Percentiles rank a stretch among this genome's conserved stretches.
Conservation (phyloP, 1,284 basidiomycete genomes). For the Boletus calvinii region DNA sequence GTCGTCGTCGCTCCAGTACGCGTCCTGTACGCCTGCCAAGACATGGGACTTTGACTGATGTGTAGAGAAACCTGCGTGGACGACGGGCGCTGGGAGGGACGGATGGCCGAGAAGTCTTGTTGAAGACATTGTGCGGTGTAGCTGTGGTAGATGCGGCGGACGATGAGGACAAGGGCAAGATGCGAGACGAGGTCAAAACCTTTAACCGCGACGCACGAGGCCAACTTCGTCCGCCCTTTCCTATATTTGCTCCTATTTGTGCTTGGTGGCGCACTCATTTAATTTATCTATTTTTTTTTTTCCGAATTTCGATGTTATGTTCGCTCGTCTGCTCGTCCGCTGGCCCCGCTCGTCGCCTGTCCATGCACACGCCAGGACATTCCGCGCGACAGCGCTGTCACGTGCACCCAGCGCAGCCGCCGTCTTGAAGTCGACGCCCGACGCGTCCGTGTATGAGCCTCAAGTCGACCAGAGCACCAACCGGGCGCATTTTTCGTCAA, state of each 20-base stretch:
- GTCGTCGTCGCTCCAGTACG: conserved; percentile 98
- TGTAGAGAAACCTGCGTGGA: conserved; percentile 65
- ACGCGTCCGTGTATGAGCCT: conserved; percentile 2
- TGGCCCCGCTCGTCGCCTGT: conserved; percentile 22
- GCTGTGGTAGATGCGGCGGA: conserved; percentile 9
- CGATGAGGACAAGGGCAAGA: conserved; percentile 16
- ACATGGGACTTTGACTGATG: conserved; percentile 82
- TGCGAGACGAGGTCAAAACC: conserved; percentile 21
- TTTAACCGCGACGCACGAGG: conserved; percentile 30
- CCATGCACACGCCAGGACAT: conserved; percentile 14
- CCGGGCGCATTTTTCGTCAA: conserved; percentile 29
- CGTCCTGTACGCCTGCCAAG: conserved; percentile 90
- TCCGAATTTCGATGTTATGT: conserved; percentile 10
- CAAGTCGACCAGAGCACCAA: conserved; percentile 15
- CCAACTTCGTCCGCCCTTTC: conserved; percentile 13
- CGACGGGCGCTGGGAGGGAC: conserved; percentile 67
- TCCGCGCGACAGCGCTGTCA: conserved; percentile 16
- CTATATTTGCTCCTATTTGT: conserved; percentile 27
- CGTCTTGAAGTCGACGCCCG: conserved; percentile 10
- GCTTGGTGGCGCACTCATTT: conserved; percentile 14
- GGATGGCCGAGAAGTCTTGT: conserved; percentile 50
- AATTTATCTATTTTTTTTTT: neutral
- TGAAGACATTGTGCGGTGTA: conserved; percentile 42
- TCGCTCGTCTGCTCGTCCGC: conserved; percentile 30
- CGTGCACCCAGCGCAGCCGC: conserved; percentile 10